Evolutionary conservation across 1,284 basidiomycete species (phyloP), one percentile per base, ranked within the genome.

Genomic region (Boletus chippewaensis): DNA sequence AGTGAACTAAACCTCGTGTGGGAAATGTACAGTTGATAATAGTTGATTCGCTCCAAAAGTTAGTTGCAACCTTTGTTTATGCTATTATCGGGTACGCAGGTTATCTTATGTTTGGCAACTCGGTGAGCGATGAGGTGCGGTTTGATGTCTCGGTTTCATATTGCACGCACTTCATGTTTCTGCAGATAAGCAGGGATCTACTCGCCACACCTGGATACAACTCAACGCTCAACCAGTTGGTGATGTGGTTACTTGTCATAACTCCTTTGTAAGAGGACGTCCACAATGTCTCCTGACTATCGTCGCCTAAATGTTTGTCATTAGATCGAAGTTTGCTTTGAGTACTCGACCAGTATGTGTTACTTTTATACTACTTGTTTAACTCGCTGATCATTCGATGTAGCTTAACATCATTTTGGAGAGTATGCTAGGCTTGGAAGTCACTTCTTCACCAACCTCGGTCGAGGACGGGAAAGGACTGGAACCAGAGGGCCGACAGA

Each of bases 231-330:
- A 98, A 95, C 65, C 71, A 82, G 44, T 58, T 90, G 22, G 87
- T 86, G 5, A 76, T 96, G 41, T 95, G 92, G 89, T 84, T 94
- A 73, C 84, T 98, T 36, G 92, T 95, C 22, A 71, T 96, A 52
- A 88, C 84, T 56, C 90, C 92, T 15, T 62, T 94, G 76, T 87
- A 62, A 67, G 83, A 31, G 28, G 13, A 28, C 40, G 18, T 15
- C 12, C 29, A 20, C 24, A 9, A 4, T 28, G 18, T 36, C 24
- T 47, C 24, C 12, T 55, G 24, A 40, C 40, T 45, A 18, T 45
- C 38, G 31, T 40, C 16, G 38, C 2, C 50, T 61, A 42, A 62
- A 44, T 13, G 29, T 44, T 48, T 18, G 5, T 15, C 29, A 45
- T 34, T 55, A 87, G 84, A 51, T 84, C 91, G 2, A 97, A 97